Evolutionary conservation across 2,329 filamentous ascomycete genomes (phyloP), one percentile per base, ranked within the genome.

Genomic region (Beauveria asiatica): DNA sequence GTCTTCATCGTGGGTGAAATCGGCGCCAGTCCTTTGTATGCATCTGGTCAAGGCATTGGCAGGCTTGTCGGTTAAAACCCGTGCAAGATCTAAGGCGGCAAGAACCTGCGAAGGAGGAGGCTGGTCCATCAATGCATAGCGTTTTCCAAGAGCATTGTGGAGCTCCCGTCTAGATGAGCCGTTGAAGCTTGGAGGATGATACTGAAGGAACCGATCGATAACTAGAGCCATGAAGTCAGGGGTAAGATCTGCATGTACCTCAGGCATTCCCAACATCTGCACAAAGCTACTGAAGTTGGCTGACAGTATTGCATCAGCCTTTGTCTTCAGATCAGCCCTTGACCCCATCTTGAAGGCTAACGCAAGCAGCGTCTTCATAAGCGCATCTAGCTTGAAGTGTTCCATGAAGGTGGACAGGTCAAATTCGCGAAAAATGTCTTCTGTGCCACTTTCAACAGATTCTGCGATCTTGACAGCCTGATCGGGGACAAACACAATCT

Each of bases 381-480:
- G 74, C 10, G 91, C 86, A 75, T 97, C 92, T 58, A 97, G 81
- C 71, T 92, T 92, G 79, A 99, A 99, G 73, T 97, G 92, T 64
- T 96, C 89, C 80, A 97, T 87, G 71, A 99, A 97, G 2, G 89
- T 90, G 2, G 90, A 89, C n/a, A 99, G 82, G 71, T 99, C 93
- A 68, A 99, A 97, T 71, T 97, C 93, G 61, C 92, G 88, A 73
- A 96, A 97, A 62, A 96, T 84, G 67, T 99, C 93, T 67, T 94
- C 92, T 66, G 94, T 93, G 21, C 86, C 90, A 1, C 86, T 88
- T 73, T 97, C 92, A 70, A 99, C 88, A 21, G 92, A 89, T 72
- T 97, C 92, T 62, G 93, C 92, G 70, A 99, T 96, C 75, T 91
- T 95, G 67, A 85, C 83, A 55, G 92, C 89, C 76, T 97, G 91